Evolutionary conservation across 2,329 filamentous ascomycete species (phyloP), one percentile per base, ranked within the genome.

Genomic region (Pseudogymnoascus verrucosus): DNA sequence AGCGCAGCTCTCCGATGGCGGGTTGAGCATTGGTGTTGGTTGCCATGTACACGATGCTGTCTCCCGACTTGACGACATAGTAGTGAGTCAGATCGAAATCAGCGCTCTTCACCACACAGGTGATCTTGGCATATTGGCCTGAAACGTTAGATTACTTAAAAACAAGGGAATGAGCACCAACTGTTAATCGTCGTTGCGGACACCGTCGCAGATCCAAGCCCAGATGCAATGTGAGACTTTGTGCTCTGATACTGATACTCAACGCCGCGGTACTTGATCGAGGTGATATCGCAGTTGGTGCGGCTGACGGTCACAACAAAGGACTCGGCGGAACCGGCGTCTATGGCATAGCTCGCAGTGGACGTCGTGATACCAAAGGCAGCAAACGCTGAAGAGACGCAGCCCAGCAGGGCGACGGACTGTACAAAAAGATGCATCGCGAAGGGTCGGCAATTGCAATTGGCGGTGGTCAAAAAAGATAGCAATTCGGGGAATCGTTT

Each of bases 241-340:
- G 78, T 78, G 57, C 73, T 72, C 5, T 74, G 66, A 67, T 84
- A 82, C 72, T 88, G 86, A 6, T 85, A 78, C 70, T 89, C 83
- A 47, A 78, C 78, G 65, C 83, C 81, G 23, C 82, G 80, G 70
- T 80, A 88, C 62, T 80, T 79, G 71, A 89, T 83, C 0, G 84
- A 87, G 12, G 80, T 86, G 71, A 89, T 84, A 68, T 88, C 86
- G 67, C 85, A 87, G 71, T 76, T 86, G 14, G 76, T 77, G 57
- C 78, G 76, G 67, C 75, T 79, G 60, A 85, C 78, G 2, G 78
- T 79, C 67, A 84, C 80, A 39, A 79, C 72, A 62, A 85, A 74
- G 2, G 80, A 64, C 66, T 84, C 82, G 34, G 75, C 64, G 10
- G 77, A 80, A 42, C 77, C 79, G 60, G 80, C 76, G 70, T 83